Evolutionary conservation across 2,329 filamentous ascomycete genomes (phyloP), one percentile per base, ranked within the genome.

Genomic region (Chaetomiaceae sp.): DNA sequence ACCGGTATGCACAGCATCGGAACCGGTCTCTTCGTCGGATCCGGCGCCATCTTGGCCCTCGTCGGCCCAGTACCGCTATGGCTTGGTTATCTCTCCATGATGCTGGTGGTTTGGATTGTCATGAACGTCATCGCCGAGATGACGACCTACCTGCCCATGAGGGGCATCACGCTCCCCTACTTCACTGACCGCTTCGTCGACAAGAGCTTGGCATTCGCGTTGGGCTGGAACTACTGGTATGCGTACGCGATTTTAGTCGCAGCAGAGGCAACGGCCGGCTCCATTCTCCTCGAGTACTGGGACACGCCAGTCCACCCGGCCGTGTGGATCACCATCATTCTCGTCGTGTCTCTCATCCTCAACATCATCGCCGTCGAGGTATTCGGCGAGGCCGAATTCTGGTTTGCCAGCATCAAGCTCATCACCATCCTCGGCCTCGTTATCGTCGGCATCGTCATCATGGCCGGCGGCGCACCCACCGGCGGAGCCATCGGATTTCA

Each of bases 31-130:
- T 61, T 61, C 35, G 57, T 61, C 15, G 58, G 58, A 4, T 57
- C 58, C 2, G 58, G 58, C 1, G 44, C 38, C 10, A 61, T 60
- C 27, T 50, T 61, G 4, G 74, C 50, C 45, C 29, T 48, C 8
- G 55, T 58, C 22, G 81, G 81, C 2, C 81, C 81, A 3, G 83
- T 81, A 5, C 81, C 84, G 0, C 66, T 88, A 14, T 75, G 88
- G 60, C 81, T 89, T 63, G 81, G 78, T 19, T 89, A 87, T 62
- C 56, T 76, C 6, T 68, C 67, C 53, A 76, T 77, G 73, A 76
- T 75, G 68, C 20, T 65, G 3, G 58, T 78, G 9, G 74, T 78
- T 20, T 78, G 71, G 69, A 63, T 68, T 44, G 64, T 78, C 45
- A 77, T 78, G 74, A 76, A 77, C 60, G 58, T 65, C 48, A 65